Conservation (phyloP, 345 rosid species). For the Xanthoceras sorbifolium region DNA sequence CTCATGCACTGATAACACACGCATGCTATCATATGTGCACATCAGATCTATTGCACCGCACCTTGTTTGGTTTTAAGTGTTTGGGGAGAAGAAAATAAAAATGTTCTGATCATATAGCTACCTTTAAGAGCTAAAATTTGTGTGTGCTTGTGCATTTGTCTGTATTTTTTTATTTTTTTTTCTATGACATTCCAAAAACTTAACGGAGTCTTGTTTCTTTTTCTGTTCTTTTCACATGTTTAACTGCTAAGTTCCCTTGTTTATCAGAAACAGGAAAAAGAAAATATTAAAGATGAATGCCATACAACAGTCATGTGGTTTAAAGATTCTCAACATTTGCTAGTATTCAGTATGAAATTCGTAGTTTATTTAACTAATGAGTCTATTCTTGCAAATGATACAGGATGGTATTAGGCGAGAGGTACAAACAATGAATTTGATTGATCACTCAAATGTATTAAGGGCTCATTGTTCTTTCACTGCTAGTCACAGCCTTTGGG, state of each 20-base stretch:
- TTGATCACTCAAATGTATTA: constrained; percentile 80
- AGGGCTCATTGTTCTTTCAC: constrained; percentile 93
- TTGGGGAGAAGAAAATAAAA: not conserved
- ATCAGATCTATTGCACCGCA: not conserved
- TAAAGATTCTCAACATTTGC: not conserved
- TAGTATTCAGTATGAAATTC: not conserved
- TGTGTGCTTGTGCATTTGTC: not conserved
- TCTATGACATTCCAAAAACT: not conserved
- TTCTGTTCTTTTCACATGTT: too few relatives aligned
- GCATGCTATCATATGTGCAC: not conserved
- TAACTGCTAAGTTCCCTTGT: constrained; percentile 11
- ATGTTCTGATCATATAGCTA: not conserved
- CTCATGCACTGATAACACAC: not conserved
- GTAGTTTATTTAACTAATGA: not conserved
- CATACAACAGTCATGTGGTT: constrained; percentile 19
- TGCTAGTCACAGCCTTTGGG: constrained; percentile 83
- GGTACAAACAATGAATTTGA: constrained; percentile 95
- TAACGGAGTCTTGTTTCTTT: not conserved
- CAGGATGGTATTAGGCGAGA: constrained; percentile 98
- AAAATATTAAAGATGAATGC: constrained; percentile 12
- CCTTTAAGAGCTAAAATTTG: not conserved
- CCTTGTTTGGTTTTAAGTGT: not conserved
- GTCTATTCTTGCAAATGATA: constrained; percentile 24
- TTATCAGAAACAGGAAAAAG: not conserved
- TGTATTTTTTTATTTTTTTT: not conserved